phyloP scores from a whole-genome alignment of 2,329 filamentous ascomycete genomes.

The Rachicladosporium sp. region DNA sequence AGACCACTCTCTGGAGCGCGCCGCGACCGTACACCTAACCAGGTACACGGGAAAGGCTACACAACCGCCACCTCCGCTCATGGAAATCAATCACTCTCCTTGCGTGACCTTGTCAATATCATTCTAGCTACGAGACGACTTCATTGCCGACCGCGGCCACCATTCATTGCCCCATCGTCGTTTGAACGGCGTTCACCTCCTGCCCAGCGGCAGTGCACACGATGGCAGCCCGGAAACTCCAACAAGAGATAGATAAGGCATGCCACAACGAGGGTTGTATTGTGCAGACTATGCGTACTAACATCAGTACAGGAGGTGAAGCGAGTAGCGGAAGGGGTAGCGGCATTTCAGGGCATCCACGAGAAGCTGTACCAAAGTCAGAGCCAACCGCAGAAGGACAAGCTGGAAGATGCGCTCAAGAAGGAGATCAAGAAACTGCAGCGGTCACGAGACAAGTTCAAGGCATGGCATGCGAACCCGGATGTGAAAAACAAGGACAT shows the following conservation, averaged over 20 bases:
- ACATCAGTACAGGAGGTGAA: slow-evolving; percentile 52
- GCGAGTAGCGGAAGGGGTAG: slow-evolving; percentile 86
- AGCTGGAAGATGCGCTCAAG: slow-evolving; percentile 94
- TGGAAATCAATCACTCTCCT: no score
- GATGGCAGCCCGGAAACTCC: slow-evolving; percentile 93
- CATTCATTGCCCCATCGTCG: no score
- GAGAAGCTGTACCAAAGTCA: slow-evolving; percentile 92
- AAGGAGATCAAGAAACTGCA: slow-evolving; percentile 99
- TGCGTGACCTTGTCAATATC: no score
- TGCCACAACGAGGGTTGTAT: not conserved
- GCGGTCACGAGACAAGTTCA: slow-evolving; percentile 93
- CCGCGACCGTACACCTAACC: no score
- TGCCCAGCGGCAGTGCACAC: slow-evolving; percentile 19
- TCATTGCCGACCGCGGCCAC: no score
- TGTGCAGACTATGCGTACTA: slow-evolving; percentile 1
- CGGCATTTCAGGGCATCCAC: slow-evolving; percentile 87
- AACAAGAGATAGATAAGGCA: slow-evolving; percentile 94
- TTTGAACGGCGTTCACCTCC: not conserved
- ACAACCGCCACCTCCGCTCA: no score
- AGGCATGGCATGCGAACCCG: slow-evolving; percentile 96
- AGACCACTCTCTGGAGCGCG: no score
- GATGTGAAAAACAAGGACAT: slow-evolving; percentile 99
- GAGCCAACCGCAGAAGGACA: slow-evolving; percentile 93
- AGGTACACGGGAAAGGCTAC: no score
- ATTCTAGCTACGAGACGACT: no score